Evolutionary conservation across 441 rosid species (phyloP).

Genomic region (Pelargonium cotyledonis): DNA sequence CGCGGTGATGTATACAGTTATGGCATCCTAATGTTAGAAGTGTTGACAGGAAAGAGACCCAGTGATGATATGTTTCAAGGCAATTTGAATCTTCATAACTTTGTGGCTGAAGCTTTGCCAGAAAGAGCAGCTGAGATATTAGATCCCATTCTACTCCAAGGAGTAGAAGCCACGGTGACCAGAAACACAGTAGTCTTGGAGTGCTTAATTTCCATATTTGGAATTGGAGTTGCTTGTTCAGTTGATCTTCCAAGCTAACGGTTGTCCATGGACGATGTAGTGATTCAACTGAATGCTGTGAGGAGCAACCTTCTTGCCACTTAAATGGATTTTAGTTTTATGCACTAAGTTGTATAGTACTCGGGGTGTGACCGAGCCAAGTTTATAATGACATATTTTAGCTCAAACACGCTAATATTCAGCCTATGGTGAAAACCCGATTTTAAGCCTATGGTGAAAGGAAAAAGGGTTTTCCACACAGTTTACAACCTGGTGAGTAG

Average conservation of each 20-base stretch:
- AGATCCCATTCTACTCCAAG: neutral
- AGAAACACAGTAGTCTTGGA: neutral
- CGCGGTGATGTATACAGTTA: slow-evolving; percentile 1
- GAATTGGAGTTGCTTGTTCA: slow-evolving; percentile 12
- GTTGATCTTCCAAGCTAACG: neutral
- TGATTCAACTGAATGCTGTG: neutral
- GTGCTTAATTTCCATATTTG: neutral
- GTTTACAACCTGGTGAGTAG: no score
- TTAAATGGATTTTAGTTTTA: neutral
- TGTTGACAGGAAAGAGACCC: neutral
- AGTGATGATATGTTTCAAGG: slow-evolving; percentile 4
- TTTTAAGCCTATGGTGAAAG: no score
- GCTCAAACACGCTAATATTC: no score
- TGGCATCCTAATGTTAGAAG: slow-evolving; percentile 1
- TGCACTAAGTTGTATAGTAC: neutral
- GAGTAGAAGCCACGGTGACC: neutral
- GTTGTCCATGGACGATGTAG: neutral
- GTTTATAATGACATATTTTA: no score
- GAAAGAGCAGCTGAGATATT: neutral
- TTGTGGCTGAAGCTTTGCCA: neutral
- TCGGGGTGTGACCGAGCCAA: no score
- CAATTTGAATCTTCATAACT: neutral
- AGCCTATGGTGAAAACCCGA: no score
- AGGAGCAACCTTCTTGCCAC: slow-evolving; percentile 1
- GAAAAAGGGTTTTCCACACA: no score